Evolutionary conservation across 495 filamentous ascomycete genomes (phyloP), one percentile per base, ranked within the genome.

Genomic region (Aspergillus incahuasiensis): DNA sequence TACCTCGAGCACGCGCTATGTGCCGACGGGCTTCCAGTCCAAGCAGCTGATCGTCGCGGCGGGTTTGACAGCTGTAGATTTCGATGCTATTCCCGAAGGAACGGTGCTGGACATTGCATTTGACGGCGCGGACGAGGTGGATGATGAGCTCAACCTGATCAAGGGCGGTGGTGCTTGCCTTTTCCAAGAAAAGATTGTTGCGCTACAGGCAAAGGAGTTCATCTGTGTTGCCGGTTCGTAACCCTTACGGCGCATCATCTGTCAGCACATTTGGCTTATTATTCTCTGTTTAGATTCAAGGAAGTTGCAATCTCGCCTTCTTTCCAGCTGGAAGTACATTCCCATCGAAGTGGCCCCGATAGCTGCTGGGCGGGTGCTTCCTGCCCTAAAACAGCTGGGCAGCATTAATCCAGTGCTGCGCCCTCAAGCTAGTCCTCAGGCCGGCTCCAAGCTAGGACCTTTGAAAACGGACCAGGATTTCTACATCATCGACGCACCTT

Each of bases 111-210:
- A 96, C 64, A 85, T 97, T 25, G 85, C 85, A 28, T 97, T 97
- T 63, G 92, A 97, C 71, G 92, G 94, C 35, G 95, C 94, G 20
- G 94, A 98, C 68, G 94, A 98, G 76, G 91, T 98, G 24, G 94
- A 98, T 69, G 89, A 89, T 20, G 89, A 91, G 38, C 71, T 98
- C 49, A 98, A 97, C 72, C 89, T 91, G 66, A 96, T 98, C 73
- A 98, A 98, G 75, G 94, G 94, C 43, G 94, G 94, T 15, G 94
- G 94, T 42, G 94, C 91, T 24, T 98, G 95, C 71, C 73, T 97
- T 55, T 97, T 95, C 79, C 95, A 97, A 73, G 94, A 98, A 77
- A 98, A 98, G 76, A 76, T 98, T 20, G 92, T 98, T 13, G 92
- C 92, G 3, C 82, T 88, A 30, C 81, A 84, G 52, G 87, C 92